Percentiles rank a stretch among this genome's conserved stretches.
Evolutionary conservation across 2,329 filamentous ascomycete species (phyloP).

Genomic region (Alternaria novae-zelandiae): DNA sequence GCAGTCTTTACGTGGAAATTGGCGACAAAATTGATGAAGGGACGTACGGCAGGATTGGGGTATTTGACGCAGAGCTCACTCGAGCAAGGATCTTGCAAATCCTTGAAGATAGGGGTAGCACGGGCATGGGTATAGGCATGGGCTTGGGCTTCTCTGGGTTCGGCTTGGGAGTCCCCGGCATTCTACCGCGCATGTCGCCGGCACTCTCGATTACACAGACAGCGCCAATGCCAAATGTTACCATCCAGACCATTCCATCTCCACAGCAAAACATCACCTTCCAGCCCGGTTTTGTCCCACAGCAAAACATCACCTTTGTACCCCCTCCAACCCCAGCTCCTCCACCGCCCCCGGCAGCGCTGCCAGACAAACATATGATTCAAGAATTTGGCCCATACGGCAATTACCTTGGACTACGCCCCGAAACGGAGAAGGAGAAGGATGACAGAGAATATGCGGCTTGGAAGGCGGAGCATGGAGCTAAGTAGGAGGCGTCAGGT

Average conservation of each 20-base stretch:
- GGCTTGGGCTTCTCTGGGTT: too few species aligned
- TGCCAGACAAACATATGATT: background rate
- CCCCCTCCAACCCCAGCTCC: background rate
- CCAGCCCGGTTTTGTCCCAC: background rate
- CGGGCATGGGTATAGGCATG: too few species aligned
- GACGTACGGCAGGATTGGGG: too few species aligned
- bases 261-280: background rate
- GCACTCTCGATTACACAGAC: background rate
- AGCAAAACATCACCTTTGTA: background rate
- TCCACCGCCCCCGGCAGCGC: background rate
- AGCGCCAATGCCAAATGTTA: background rate
- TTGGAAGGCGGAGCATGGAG: background rate
- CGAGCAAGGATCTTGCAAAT: too few species aligned
- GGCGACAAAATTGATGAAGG: too few species aligned
- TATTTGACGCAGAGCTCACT: too few species aligned
- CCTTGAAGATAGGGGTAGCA: too few species aligned
- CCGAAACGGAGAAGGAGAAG: conserved; percentile 1
- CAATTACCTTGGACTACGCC: background rate
- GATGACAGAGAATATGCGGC: background rate
- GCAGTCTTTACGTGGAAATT: too few species aligned
- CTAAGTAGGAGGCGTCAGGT: background rate
- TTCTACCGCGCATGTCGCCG: background rate
- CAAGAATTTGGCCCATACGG: background rate
- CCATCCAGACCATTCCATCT: background rate
- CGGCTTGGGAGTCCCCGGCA: too few species aligned